Conservation (phyloP, 1,284 basidiomycete species). For the Apiotrichum domesticum region DNA sequence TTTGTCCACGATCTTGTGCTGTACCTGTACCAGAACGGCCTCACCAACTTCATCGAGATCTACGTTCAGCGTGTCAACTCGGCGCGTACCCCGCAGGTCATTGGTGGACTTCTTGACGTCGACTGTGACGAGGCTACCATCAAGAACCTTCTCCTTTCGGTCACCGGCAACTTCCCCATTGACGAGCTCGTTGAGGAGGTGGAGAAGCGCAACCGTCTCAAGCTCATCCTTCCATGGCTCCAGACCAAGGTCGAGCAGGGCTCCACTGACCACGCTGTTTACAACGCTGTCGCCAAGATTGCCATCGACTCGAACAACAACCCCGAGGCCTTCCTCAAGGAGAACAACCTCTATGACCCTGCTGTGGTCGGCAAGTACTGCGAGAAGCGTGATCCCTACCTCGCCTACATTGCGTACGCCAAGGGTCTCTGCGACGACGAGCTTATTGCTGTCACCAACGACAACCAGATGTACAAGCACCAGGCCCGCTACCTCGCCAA, state of each 20-base stretch:
- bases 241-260: slow-evolving; percentile 88
- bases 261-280: slow-evolving; percentile 84
- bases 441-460: slow-evolving; percentile 93
- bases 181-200: slow-evolving; percentile 97
- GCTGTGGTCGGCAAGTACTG: slow-evolving; percentile 98
- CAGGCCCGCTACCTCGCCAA: slow-evolving; percentile 98
- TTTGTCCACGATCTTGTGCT: slow-evolving; percentile 99
- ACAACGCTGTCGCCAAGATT: slow-evolving; percentile 98
- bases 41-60: slow-evolving; percentile 96
- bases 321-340: slow-evolving; percentile 94
- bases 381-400: slow-evolving; percentile 95
- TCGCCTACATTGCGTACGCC: slow-evolving; percentile 98
- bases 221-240: slow-evolving; percentile 95
- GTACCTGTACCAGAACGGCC: slow-evolving; percentile 96
- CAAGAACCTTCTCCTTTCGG: slow-evolving; percentile 86
- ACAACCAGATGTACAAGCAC: slow-evolving; percentile 99
- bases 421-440: slow-evolving; percentile 99
- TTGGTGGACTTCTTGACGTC: slow-evolving; percentile 94
- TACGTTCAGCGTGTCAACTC: slow-evolving; percentile 99
- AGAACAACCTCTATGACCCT: slow-evolving; percentile 94
- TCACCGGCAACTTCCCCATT: slow-evolving; percentile 95
- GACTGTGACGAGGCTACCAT: slow-evolving; percentile 97
- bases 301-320: slow-evolving; percentile 98
- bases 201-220: slow-evolving; percentile 90
- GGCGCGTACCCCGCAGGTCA: slow-evolving; percentile 93